These are phyloP conservation scores for Salmacisia buchloeana DNA, from an alignment of 1,284 basidiomycete species.

Conservation along the genomic window DNA sequence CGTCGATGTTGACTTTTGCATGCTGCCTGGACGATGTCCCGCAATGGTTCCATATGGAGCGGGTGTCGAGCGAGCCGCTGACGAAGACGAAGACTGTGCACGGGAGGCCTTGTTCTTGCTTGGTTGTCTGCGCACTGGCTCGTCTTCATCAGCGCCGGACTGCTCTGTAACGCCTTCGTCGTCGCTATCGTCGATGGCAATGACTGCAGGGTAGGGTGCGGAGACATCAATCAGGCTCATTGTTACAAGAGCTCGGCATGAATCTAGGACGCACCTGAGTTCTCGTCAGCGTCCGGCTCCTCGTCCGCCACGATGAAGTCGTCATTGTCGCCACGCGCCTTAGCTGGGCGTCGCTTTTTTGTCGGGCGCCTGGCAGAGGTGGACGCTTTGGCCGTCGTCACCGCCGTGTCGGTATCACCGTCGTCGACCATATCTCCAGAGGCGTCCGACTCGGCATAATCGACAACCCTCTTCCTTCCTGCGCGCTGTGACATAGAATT, in stretches of 20 bases:
- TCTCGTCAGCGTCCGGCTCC: constrained; percentile 10
- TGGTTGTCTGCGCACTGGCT: background rate
- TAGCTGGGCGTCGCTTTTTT: too few relatives aligned
- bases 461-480: too few relatives aligned
- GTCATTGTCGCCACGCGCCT: constrained; percentile 21
- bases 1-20: constrained; percentile 18
- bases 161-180: background rate
- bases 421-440: too few relatives aligned
- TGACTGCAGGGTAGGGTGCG: background rate
- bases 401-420: too few relatives aligned
- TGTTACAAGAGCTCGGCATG: background rate
- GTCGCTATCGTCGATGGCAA: background rate
- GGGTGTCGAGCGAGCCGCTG: constrained; percentile 9
- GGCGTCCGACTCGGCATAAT: too few relatives aligned
- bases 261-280: constrained; percentile 3
- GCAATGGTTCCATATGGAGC: background rate
- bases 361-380: too few relatives aligned
- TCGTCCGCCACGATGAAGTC: constrained; percentile 38
- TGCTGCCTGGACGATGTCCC: background rate
- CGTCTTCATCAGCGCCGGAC: background rate
- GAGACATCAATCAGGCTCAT: background rate
- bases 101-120: constrained; percentile 3
- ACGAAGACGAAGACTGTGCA: constrained; percentile 17
- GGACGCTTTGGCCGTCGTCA: too few relatives aligned
- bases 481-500: too few relatives aligned